These are phyloP conservation scores for Raddia distichophylla DNA, from an alignment of 176 grass and related monocot genomes.

Conservation along the genomic window DNA sequence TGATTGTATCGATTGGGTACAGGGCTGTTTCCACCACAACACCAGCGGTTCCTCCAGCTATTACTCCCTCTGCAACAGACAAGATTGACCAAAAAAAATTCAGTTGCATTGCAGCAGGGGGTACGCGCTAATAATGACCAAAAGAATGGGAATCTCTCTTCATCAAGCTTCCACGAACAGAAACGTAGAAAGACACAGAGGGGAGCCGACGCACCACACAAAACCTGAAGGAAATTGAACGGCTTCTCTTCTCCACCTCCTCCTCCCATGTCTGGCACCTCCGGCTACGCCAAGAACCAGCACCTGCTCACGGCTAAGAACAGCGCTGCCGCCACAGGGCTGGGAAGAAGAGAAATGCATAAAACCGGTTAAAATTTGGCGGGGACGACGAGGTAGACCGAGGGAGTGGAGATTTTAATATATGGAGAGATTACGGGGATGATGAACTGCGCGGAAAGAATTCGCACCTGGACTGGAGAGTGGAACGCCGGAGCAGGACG, in stretches of 20 bases:
- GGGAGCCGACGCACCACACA: slow-evolving; percentile 42
- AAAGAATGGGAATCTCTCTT: not conserved
- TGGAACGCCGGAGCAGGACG: no score
- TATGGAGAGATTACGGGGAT: no score
- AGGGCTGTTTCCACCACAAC: slow-evolving; percentile 84
- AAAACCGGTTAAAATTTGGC: no score
- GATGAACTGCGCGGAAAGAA: no score
- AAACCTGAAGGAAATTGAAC: slow-evolving; percentile 55
- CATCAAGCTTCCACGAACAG: not conserved
- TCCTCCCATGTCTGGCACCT: slow-evolving; percentile 35
- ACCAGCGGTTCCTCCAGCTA: slow-evolving; percentile 88
- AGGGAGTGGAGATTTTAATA: no score
- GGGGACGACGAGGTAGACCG: no score
- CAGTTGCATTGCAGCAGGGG: not conserved
- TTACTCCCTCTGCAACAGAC: slow-evolving; percentile 64
- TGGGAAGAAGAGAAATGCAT: no score
- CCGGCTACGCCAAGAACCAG: not conserved
- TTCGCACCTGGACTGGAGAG: no score
- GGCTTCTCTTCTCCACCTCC: slow-evolving; percentile 41
- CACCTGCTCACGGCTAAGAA: not conserved
- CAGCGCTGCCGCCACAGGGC: not conserved
- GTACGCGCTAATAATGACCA: no score
- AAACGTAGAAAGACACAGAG: not conserved
- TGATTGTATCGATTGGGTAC: slow-evolving; percentile 93
- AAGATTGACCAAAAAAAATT: not conserved